A percentile compares a stretch with the other conserved stretches of the same genome.
These are phyloP conservation scores for Tolypocladium tundrense DNA, from an alignment of 2,329 filamentous ascomycete genomes.

Conservation along the genomic window DNA sequence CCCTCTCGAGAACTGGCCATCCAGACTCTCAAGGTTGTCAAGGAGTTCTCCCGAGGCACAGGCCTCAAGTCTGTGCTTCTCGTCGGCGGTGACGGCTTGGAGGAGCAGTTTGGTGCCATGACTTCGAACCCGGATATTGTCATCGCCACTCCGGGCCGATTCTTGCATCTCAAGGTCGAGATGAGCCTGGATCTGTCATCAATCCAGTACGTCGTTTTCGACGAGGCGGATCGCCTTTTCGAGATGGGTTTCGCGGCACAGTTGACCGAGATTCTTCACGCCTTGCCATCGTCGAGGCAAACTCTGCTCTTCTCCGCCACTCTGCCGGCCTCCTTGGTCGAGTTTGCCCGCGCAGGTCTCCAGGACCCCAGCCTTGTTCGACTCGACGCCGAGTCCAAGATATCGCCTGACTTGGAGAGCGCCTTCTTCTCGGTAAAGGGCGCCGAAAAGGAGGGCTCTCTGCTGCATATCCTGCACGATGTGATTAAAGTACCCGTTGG, in stretches of 20 bases:
- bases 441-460: slow-evolving; percentile 84
- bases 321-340: slow-evolving; percentile 83
- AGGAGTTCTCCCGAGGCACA: slow-evolving; percentile 83
- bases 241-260: slow-evolving; percentile 98
- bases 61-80: slow-evolving; percentile 84
- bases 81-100: slow-evolving; percentile 89
- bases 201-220: slow-evolving; percentile 89
- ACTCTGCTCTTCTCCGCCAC: slow-evolving; percentile 94
- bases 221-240: slow-evolving; percentile 93
- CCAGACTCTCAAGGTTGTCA: slow-evolving; percentile 92
- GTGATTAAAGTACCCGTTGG: slow-evolving; percentile 82
- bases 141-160: slow-evolving; percentile 93
- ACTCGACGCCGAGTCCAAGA: slow-evolving; percentile 87
- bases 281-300: slow-evolving; percentile 73
- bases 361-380: slow-evolving; percentile 87
- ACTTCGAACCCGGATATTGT: slow-evolving; percentile 92
- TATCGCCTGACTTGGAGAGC: slow-evolving; percentile 90
- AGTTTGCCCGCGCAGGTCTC: slow-evolving; percentile 87
- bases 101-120: slow-evolving; percentile 92
- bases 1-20: slow-evolving; percentile 89
- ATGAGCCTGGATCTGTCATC: slow-evolving; percentile 89
- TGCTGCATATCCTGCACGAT: slow-evolving; percentile 81
- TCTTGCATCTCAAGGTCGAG: slow-evolving; percentile 92
- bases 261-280: slow-evolving; percentile 83
- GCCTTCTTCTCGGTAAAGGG: slow-evolving; percentile 92